Base-by-base conservation (phyloP, 1,139 yeast genomes). In the Entelexis sorbosivorans region DNA sequence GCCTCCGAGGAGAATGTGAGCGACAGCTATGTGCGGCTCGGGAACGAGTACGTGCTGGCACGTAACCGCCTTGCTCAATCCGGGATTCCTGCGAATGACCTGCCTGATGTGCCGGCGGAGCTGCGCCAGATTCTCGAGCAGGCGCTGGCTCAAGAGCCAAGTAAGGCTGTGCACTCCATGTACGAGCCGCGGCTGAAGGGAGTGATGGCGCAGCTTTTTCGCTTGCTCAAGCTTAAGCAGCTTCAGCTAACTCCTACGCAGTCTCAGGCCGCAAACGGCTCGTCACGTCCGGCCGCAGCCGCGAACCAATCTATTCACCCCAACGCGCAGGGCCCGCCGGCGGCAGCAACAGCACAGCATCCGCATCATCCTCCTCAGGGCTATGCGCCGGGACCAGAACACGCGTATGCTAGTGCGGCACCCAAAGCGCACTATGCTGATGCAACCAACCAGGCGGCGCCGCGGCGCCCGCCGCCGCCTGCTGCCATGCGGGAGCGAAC, bases 41-140 rank as follows among this genome's bases (percentile, higher is more conserved):
- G 98, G 0, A 91, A 91, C 64, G 96, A 91, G 66, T 93, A 88
- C 70, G 81, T 93, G 60, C 78, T 86, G 2, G 88, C 95, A 0
- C 80, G 91, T 19, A 75, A 87, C 56, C 82, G 87, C 2, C 84
- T 85, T 63, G 68, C 77, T 14, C 72, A 72, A 44, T 79, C 83
- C 1, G 88, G 88, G 0, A 77, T 85, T 3, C 84, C 81, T 56
- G 45, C 47, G 44, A 64, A 76, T 9, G 91, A 82, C 60, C 66
- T 86, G 22, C 86, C 88, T 2, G 89, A 85, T 60, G 91, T 85
- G 2, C 95, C 95, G 0, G 77, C 73, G 53, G 74, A 78, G 16
- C 68, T 86, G 32, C 73, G 98, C 49, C 74, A 75, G 7, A 86
- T 91, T 3, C 69, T 93, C 50, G 98, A 93, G 63, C 81, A 82